A percentile compares a stretch with the other conserved stretches of the same genome.
These are phyloP conservation scores for Begonia masoniana DNA, from an alignment of 306 rosid genomes.

Conservation along the genomic window DNA sequence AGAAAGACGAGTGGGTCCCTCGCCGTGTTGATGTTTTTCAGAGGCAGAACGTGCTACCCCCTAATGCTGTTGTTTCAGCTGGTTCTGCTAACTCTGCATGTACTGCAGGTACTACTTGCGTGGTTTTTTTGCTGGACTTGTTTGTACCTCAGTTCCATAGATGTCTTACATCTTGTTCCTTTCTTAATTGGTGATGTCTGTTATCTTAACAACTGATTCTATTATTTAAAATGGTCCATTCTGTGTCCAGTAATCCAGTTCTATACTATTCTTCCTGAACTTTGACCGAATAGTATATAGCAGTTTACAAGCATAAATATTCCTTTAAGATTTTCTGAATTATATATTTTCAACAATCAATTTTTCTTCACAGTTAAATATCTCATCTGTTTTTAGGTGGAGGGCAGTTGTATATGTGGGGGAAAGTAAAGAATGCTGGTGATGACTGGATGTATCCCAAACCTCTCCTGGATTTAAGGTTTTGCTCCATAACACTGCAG, in stretches of 20 bases:
- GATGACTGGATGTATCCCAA: slow-evolving; percentile 99
- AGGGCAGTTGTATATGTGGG: slow-evolving; percentile 98
- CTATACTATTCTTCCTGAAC: neutral
- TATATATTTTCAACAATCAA: neutral
- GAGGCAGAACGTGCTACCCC: slow-evolving; percentile 61
- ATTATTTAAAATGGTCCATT: neutral
- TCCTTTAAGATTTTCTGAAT: neutral
- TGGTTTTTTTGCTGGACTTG: slow-evolving; percentile 4
- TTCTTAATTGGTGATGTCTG: neutral
- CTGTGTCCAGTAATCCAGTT: neutral
- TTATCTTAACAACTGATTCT: neutral
- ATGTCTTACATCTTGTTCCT: neutral
- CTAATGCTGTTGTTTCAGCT: slow-evolving; percentile 75
- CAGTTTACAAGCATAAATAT: neutral
- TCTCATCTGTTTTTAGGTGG: slow-evolving; percentile 44
- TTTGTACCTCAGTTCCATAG: neutral
- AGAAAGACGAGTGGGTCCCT: slow-evolving; percentile 94
- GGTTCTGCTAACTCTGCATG: slow-evolving; percentile 85
- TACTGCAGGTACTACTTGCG: slow-evolving; percentile 57
- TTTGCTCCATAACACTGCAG: slow-evolving; percentile 6
- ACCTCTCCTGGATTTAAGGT: slow-evolving; percentile 98
- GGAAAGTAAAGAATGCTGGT: slow-evolving; percentile 74
- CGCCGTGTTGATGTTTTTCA: slow-evolving; percentile 80
- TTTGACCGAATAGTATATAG: neutral
- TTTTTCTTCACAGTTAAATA: neutral